phyloP scores from a whole-genome alignment of 2,329 filamentous ascomycete genomes.

The Drechslerella stenobrocha region DNA sequence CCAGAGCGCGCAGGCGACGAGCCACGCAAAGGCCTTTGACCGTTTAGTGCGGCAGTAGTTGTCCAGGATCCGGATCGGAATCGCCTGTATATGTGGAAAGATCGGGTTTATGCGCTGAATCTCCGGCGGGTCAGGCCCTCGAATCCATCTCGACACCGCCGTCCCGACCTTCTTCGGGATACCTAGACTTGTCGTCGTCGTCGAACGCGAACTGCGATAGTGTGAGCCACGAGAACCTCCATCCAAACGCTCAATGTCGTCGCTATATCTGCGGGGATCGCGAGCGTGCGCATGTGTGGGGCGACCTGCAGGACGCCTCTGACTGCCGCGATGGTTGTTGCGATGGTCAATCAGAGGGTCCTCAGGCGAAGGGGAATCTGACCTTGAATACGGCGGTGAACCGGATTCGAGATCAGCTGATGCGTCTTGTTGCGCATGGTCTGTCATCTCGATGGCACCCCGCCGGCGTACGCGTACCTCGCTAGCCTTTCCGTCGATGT shows the following conservation, averaged over 20 bases:
- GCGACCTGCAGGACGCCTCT: slow-evolving; percentile 21
- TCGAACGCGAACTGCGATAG: slow-evolving; percentile 43
- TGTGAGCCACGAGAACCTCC: slow-evolving; percentile 37
- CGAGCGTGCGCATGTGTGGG: slow-evolving; percentile 3
- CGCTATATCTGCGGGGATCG: slow-evolving; percentile 22
- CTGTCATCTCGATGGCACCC: slow-evolving; percentile 47
- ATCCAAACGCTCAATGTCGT: slow-evolving; percentile 46
- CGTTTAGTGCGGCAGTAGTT: slow-evolving; percentile 56
- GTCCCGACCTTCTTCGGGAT: slow-evolving; percentile 31
- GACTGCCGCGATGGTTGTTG: slow-evolving; percentile 9
- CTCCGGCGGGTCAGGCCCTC: slow-evolving; percentile 63
- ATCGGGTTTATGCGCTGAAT: slow-evolving; percentile 63
- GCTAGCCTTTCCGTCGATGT: slow-evolving; percentile 9
- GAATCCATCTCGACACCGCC: slow-evolving; percentile 46
- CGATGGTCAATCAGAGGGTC: slow-evolving; percentile 38
- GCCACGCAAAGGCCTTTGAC: slow-evolving; percentile 60
- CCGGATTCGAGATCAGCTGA: slow-evolving; percentile 49
- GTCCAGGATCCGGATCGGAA: slow-evolving; percentile 67
- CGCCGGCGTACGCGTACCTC: slow-evolving; percentile 26
- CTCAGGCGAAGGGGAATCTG: slow-evolving; percentile 48
- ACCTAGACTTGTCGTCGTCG: slow-evolving; percentile 26
- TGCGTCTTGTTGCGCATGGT: slow-evolving; percentile 42
- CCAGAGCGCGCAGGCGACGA: slow-evolving; percentile 69
- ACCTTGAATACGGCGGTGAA: slow-evolving; percentile 48
- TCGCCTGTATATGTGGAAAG: slow-evolving; percentile 69